Base-by-base conservation (phyloP, 2,329 filamentous ascomycete genomes). In the Ophioceras dolichostomum region DNA sequence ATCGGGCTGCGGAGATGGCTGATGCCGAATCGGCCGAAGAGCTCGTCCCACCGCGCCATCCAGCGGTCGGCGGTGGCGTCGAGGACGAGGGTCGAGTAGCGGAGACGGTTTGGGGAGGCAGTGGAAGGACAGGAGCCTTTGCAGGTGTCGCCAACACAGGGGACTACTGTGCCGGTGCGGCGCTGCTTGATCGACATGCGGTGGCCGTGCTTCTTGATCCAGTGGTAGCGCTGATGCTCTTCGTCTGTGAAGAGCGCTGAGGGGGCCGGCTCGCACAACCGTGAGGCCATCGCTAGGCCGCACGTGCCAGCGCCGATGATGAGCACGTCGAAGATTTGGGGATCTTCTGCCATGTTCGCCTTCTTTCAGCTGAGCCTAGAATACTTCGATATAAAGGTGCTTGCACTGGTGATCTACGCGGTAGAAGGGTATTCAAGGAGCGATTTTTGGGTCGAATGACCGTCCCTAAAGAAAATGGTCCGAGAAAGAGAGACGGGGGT, bases 211-310 rank as follows among this genome's bases (percentile, higher is more conserved):
- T 76, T 79, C 40, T 68, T 68, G 39, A 86, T 78, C 79, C 82
- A 87, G 54, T 83, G 76, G 52, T 83, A 89, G n/a, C 83, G 69
- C 30, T 79, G 75, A 49, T 89, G 83, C 50, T 89, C 84, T 46
- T 84, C 81, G 50, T 89, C 83, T 0, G 83, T 88, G 57, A 89
- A 89, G 37, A 87, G 73, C 2, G 83, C 82, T 0, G 79, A 83
- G 0, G 83, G 83, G 0, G 80, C 82, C 38, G 70, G 66, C 56
- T 89, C 83, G 30, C 72, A 69, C 1, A 89, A 67, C 4, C 83
- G 71, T 1, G 82, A 76, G 8, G 84, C 81, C 5, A 82, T 73
- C 5, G 80, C 81, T 4, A 89, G 73, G 4, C 83, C 82, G 45
- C 76, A 82, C 4, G 83, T 82, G 0, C 84, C 83, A 6, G 76